Percentiles rank a stretch among this genome's conserved stretches.
Evolutionary conservation across 2,329 filamentous ascomycete species (phyloP).

Genomic region (Atkinsonella hypoxylon): DNA sequence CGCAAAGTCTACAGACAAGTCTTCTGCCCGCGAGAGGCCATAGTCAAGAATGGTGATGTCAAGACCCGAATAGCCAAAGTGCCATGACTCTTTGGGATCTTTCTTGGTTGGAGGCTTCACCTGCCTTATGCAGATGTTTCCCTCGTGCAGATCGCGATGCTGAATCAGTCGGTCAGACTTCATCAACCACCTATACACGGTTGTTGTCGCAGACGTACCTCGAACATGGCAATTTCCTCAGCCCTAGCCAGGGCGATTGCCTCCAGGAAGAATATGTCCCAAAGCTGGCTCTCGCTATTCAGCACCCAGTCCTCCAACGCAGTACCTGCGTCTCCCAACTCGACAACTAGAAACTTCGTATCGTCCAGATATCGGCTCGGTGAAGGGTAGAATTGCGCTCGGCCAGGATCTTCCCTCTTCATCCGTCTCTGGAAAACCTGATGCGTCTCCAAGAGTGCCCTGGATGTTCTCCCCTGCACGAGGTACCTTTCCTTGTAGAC

Average conservation of each 20-base stretch:
- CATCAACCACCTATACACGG: background rate
- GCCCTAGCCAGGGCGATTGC: conserved; percentile 48
- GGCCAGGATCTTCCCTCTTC: conserved; percentile 42
- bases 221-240: conserved; percentile 46
- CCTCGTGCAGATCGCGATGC: conserved; percentile 56
- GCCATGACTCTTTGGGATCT: conserved; percentile 18
- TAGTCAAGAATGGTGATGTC: conserved; percentile 56
- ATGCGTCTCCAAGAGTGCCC: conserved; percentile 45
- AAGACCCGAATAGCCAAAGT: conserved; percentile 47
- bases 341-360: conserved; percentile 48
- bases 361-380: conserved; percentile 46
- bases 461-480: conserved; percentile 42
- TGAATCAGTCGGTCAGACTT: conserved; percentile 16
- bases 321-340: conserved; percentile 49
- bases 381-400: conserved; percentile 50
- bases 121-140: conserved; percentile 47
- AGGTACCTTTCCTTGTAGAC: conserved; percentile 54
- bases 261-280: conserved; percentile 51
- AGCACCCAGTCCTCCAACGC: conserved; percentile 48
- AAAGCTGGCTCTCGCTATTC: conserved; percentile 37
- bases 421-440: conserved; percentile 41
- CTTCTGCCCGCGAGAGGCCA: conserved; percentile 47
- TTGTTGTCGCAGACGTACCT: conserved; percentile 28
- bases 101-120: conserved; percentile 22
- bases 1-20: conserved; percentile 24